Conservation (phyloP, 225 moss, liverwort and hornwort genomes). For the Asterella californica region DNA sequence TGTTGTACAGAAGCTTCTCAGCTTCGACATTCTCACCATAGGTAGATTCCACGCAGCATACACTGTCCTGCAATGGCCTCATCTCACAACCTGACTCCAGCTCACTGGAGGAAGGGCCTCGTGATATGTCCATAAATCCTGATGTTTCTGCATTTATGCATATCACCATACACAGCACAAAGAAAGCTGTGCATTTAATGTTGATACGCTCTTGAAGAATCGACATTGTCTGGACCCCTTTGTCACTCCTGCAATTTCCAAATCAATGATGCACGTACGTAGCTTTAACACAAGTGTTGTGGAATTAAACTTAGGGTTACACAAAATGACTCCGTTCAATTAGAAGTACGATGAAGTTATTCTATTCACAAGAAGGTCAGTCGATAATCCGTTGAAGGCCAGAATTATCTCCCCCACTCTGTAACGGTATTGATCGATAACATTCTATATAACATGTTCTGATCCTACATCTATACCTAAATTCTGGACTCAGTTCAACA, state of each 20-base stretch:
- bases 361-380: too few relatives aligned
- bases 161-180: neutral
- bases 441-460: too few relatives aligned
- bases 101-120: neutral
- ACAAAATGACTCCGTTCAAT: too few relatives aligned
- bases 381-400: too few relatives aligned
- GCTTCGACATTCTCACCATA: constrained; percentile 19
- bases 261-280: too few relatives aligned
- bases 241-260: neutral
- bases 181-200: neutral
- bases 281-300: too few relatives aligned
- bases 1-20: constrained; percentile 22
- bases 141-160: neutral
- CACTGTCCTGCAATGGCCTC: constrained; percentile 22
- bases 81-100: constrained; percentile 36
- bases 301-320: too few relatives aligned
- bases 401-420: too few relatives aligned
- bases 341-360: too few relatives aligned
- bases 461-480: neutral
- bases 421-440: too few relatives aligned
- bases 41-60: constrained; percentile 40
- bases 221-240: constrained; percentile 1
- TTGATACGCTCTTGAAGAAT: neutral
- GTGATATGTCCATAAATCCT: neutral
- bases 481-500: neutral